Evolutionary conservation across 2,329 filamentous ascomycete species (phyloP).

Genomic region (Alternaria angustiovoidea): DNA sequence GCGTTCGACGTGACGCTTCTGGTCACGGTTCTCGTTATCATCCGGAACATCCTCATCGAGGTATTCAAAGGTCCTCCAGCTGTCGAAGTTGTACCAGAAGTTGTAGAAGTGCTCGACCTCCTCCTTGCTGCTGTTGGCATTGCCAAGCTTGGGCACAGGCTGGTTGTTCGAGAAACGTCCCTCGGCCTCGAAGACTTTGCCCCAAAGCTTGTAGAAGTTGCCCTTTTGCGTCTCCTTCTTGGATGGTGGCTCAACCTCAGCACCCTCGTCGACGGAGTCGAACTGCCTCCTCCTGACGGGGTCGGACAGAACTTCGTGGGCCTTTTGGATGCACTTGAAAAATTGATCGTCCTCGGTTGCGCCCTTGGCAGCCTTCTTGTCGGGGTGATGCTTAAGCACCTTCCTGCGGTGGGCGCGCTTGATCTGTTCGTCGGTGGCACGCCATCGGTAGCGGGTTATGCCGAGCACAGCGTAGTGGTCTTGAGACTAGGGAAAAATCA

Average conservation of each 20-base stretch:
- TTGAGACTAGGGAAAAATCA: constrained; percentile 67
- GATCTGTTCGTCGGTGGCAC: constrained; percentile 96
- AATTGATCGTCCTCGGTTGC: constrained; percentile 93
- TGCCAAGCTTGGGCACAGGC: constrained; percentile 86
- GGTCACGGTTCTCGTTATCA: constrained; percentile 98
- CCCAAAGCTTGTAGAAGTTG: constrained; percentile 97
- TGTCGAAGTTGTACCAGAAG: constrained; percentile 99
- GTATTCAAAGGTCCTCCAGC: constrained; percentile 97
- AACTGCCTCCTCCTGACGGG: constrained; percentile 92
- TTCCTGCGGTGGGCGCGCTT: constrained; percentile 99
- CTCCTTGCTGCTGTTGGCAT: constrained; percentile 83
- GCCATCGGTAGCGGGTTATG: constrained; percentile 88
- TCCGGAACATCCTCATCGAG: constrained; percentile 98
- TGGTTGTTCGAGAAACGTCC: constrained; percentile 90
- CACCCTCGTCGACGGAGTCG: constrained; percentile 94
- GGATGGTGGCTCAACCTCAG: constrained; percentile 87
- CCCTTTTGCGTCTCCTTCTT: constrained; percentile 89
- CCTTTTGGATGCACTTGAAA: constrained; percentile 99
- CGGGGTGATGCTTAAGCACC: constrained; percentile 97
- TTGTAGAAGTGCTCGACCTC: constrained; percentile 97
- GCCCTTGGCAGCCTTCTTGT: constrained; percentile 95
- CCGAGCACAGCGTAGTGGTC: constrained; percentile 98
- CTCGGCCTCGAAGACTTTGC: constrained; percentile 88
- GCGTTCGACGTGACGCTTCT: constrained; percentile 97
- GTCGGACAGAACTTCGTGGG: constrained; percentile 90